A percentile compares a stretch with the other conserved stretches of the same genome.
Conservation (phyloP, 116 monocot genomes). For the Trichopus zeylanicus region DNA sequence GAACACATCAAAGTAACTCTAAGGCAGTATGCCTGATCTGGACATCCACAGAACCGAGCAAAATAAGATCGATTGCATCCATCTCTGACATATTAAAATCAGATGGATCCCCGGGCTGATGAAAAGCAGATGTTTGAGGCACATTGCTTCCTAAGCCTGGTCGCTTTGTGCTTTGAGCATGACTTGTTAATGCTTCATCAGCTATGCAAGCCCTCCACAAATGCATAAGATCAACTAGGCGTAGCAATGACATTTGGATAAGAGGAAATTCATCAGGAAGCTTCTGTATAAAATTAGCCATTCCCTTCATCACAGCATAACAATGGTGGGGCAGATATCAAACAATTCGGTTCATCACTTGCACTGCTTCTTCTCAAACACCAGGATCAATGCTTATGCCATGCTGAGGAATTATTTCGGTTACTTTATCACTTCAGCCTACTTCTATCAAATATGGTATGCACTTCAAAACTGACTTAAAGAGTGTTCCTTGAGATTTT, state of each 20-base stretch:
- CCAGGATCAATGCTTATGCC: conserved; percentile 98
- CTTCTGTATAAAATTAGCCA: conserved; percentile 88
- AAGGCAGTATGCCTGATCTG: conserved; percentile 95
- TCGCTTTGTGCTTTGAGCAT: conserved; percentile 37
- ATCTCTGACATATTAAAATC: conserved; percentile 80
- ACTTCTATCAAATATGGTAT: conserved; percentile 96
- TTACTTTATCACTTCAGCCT: conserved; percentile 86
- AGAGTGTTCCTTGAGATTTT: conserved; percentile 88
- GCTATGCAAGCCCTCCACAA: conserved; percentile 88
- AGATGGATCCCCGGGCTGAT: conserved; percentile 41
- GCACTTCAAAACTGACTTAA: conserved; percentile 92
- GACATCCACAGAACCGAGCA: conserved; percentile 93
- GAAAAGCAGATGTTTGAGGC: conserved; percentile 39
- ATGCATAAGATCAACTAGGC: conserved; percentile 86
- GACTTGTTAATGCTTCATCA: conserved; percentile 52
- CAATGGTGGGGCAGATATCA: conserved; percentile 84
- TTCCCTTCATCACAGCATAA: conserved; percentile 86
- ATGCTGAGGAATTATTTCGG: conserved; percentile 98
- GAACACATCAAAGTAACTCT: conserved; percentile 81
- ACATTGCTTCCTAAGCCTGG: conserved; percentile 28
- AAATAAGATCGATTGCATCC: conserved; percentile 97
- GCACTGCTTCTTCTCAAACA: conserved; percentile 97
- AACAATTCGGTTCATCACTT: conserved; percentile 87
- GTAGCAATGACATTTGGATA: conserved; percentile 86
- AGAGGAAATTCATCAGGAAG: conserved; percentile 99